Conservation (phyloP, 1,284 basidiomycete genomes). For the Megacollybia platyphylla region DNA sequence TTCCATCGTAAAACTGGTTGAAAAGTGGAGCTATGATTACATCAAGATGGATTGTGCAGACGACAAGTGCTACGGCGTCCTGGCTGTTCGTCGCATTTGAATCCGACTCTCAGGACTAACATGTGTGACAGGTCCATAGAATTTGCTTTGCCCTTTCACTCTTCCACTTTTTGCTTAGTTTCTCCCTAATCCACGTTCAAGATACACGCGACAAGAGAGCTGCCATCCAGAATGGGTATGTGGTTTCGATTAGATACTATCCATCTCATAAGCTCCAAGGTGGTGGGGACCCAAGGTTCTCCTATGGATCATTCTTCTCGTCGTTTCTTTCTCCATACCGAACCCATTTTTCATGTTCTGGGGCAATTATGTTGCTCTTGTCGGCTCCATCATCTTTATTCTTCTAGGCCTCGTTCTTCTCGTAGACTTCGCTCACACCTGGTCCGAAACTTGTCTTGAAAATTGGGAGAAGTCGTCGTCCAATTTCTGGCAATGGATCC, state of each 20-base stretch:
- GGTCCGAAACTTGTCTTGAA: conserved; percentile 94
- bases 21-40: conserved; percentile 92
- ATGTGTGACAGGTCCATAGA: conserved; percentile 66
- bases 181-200: conserved; percentile 74
- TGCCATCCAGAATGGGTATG: conserved; percentile 91
- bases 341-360: conserved; percentile 93
- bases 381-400: conserved; percentile 92
- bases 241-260: conserved; percentile 2
- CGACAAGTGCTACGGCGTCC: conserved; percentile 91
- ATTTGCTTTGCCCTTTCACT: conserved; percentile 92
- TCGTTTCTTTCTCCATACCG: conserved; percentile 83
- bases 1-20: conserved; percentile 76
- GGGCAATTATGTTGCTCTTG: conserved; percentile 87
- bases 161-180: conserved; percentile 78
- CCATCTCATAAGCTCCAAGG: conserved; percentile 22
- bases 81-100: conserved; percentile 57
- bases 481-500: conserved; percentile 92
- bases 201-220: conserved; percentile 88
- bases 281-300: conserved; percentile 99
- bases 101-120: conserved; percentile 3
- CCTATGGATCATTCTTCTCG: conserved; percentile 70
- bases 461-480: conserved; percentile 87
- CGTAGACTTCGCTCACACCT: conserved; percentile 97
- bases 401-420: conserved; percentile 93
- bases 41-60: conserved; percentile 95